A percentile compares a stretch with the other conserved stretches of the same genome.
Evolutionary conservation across 2,329 filamentous ascomycete genomes (phyloP).

Genomic region (Rosellinia necatrix): DNA sequence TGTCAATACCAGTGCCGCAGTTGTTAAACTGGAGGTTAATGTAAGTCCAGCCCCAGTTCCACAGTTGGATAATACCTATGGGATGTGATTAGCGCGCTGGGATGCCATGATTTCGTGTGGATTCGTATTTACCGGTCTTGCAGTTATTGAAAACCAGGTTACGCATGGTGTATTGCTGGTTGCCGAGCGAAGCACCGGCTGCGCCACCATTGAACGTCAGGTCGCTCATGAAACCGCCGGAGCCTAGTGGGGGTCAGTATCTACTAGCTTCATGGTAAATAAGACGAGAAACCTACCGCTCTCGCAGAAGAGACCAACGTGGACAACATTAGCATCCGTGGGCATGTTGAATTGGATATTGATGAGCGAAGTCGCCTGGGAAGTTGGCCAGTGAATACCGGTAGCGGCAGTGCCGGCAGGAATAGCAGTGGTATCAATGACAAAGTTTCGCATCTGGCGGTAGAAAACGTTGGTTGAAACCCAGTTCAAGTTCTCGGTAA

Average conservation of each 20-base stretch:
- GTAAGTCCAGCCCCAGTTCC: conserved; percentile 77
- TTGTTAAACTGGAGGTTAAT: conserved; percentile 64
- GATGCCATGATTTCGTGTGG: background rate
- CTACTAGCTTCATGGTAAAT: background rate
- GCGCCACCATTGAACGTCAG: conserved; percentile 65
- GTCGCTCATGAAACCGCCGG: conserved; percentile 56
- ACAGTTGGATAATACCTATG: conserved; percentile 64
- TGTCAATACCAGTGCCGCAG: conserved; percentile 64
- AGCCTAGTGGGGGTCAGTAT: conserved; percentile 36
- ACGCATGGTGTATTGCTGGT: conserved; percentile 72
- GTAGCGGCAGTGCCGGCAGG: conserved; percentile 39
- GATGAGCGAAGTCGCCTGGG: conserved; percentile 59
- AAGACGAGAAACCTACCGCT: conserved; percentile 33
- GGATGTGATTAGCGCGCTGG: background rate
- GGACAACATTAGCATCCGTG: conserved; percentile 36
- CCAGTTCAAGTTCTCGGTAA: conserved; percentile 44
- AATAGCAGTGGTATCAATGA: conserved; percentile 57
- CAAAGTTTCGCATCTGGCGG: conserved; percentile 67
- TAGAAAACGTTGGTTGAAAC: conserved; percentile 65
- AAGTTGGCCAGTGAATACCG: conserved; percentile 68
- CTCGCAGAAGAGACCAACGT: conserved; percentile 42
- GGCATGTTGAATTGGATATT: conserved; percentile 56
- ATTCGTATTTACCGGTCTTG: conserved; percentile 52
- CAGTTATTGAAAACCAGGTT: conserved; percentile 69
- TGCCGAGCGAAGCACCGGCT: conserved; percentile 66